These are phyloP conservation scores for Sphagnum tenellum DNA, from an alignment of 225 moss, liverwort and hornwort genomes.

Conservation along the genomic window DNA sequence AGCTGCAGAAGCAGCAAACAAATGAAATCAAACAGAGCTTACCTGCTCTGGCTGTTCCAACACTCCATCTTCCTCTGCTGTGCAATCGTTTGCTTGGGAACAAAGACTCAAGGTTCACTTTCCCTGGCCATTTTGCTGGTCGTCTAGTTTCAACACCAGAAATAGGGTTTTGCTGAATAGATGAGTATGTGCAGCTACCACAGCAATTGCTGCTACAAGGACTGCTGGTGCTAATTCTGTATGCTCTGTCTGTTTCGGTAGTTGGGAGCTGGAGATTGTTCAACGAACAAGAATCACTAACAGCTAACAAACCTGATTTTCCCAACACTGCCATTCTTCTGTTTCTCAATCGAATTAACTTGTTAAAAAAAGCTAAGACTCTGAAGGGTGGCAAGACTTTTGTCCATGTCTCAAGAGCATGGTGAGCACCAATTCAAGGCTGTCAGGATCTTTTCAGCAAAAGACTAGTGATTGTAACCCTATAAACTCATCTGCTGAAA, in stretches of 20 bases:
- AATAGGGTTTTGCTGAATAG: conserved; percentile 9
- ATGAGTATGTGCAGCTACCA: conserved; percentile 4
- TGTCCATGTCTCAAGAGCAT: too few relatives aligned
- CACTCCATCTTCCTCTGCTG: conserved; percentile 11
- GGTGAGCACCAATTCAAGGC: too few relatives aligned
- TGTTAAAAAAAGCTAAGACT: too few relatives aligned
- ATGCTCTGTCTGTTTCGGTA: conserved; percentile 13
- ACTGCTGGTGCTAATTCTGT: conserved; percentile 15
- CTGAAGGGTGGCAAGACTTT: too few relatives aligned
- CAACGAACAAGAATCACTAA: conserved; percentile 13
- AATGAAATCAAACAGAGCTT: background rate
- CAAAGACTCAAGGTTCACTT: conserved; percentile 5
- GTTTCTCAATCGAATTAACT: too few relatives aligned
- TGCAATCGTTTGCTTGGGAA: too few relatives aligned
- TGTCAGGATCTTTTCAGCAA: too few relatives aligned
- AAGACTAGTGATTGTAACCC: too few relatives aligned
- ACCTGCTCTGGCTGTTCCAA: conserved; percentile 29
- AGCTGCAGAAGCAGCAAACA: background rate
- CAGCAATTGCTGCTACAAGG: conserved; percentile 13
- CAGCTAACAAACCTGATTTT: background rate
- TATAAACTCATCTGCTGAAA: too few relatives aligned
- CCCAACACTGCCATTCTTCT: conserved; percentile 24
- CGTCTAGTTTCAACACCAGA: background rate
- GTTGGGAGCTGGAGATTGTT: conserved; percentile 26
- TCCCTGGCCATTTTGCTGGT: conserved; percentile 13